Percentiles rank a stretch among this genome's conserved stretches.
These are phyloP conservation scores for Mucor irregularis DNA, from an alignment of 371 early-diverging fungal genomes.

Conservation along the genomic window DNA sequence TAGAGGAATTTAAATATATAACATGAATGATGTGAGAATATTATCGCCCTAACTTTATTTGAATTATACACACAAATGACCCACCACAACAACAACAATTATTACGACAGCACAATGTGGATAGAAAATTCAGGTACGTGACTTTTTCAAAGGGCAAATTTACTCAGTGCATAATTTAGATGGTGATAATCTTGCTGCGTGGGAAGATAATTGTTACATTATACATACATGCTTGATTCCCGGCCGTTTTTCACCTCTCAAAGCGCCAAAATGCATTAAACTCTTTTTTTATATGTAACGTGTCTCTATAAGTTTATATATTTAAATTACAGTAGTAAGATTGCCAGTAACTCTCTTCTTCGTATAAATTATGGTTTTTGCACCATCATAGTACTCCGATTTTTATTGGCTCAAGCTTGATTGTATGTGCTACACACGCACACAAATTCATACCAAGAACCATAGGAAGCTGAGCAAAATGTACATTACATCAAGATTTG, in stretches of 20 bases:
- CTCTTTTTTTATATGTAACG: no score
- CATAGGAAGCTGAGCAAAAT: no score
- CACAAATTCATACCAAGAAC: neutral
- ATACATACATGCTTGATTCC: neutral
- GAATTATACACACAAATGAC: neutral
- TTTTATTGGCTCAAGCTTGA: no score
- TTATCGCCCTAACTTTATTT: neutral
- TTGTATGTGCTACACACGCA: neutral
- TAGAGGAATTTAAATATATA: neutral
- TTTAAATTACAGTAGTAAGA: neutral
- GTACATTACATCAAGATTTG: neutral
- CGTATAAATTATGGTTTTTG: neutral
- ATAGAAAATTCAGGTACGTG: neutral
- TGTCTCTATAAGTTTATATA: neutral
- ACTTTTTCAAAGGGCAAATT: no score
- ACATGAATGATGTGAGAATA: neutral
- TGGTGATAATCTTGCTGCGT: constrained; percentile 1
- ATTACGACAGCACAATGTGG: neutral
- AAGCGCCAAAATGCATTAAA: no score
- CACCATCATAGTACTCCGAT: no score
- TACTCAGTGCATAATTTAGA: no score
- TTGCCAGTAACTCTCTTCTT: no score
- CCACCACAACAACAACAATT: neutral
- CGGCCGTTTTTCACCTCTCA: neutral
- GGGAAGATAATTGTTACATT: constrained; percentile 1